phyloP scores from a whole-genome alignment of 805 yeast species.

The Barnettozyma siamensis region DNA sequence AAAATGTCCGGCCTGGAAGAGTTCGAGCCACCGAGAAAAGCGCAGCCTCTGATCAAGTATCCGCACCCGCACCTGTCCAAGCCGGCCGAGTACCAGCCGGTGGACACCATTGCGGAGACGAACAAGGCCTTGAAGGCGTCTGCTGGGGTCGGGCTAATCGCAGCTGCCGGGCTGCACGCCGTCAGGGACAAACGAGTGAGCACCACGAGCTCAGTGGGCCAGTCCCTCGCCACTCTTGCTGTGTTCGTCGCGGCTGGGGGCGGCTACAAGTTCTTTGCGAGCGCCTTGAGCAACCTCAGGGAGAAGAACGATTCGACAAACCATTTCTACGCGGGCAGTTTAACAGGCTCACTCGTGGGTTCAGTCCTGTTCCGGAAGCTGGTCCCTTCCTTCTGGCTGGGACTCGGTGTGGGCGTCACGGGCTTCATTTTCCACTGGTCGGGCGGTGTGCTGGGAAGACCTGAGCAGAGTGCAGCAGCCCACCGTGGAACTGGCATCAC shows the following conservation, averaged over 20 bases:
- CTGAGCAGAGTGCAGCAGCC: constrained; percentile 33
- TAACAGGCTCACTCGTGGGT: constrained; percentile 40
- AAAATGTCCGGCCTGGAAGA: constrained; percentile 5
- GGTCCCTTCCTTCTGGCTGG: constrained; percentile 40
- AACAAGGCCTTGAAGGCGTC: constrained; percentile 39
- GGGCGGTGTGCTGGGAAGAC: constrained; percentile 31
- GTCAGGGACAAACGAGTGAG: constrained; percentile 37
- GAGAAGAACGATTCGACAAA: constrained; percentile 60
- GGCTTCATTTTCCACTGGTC: constrained; percentile 49
- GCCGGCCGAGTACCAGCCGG: constrained; percentile 46
- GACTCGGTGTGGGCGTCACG: constrained; percentile 38
- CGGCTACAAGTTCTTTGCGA: constrained; percentile 36
- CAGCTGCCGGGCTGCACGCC: constrained; percentile 42
- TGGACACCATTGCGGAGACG: constrained; percentile 49
- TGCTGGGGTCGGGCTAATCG: constrained; percentile 42
- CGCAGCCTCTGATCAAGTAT: constrained; percentile 13
- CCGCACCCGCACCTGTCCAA: constrained; percentile 20
- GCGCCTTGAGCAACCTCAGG: constrained; percentile 52
- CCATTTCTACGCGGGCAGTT: constrained; percentile 43
- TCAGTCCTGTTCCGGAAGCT: constrained; percentile 28
- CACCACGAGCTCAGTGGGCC: constrained; percentile 28
- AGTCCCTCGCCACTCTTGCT: constrained; percentile 28
- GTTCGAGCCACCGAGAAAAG: constrained; percentile 3
- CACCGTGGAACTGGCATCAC: constrained; percentile 22
- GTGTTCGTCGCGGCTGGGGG: constrained; percentile 47